phyloP scores from a whole-genome alignment of 148 eudicot species.

The Fagopyrum tataricum region DNA sequence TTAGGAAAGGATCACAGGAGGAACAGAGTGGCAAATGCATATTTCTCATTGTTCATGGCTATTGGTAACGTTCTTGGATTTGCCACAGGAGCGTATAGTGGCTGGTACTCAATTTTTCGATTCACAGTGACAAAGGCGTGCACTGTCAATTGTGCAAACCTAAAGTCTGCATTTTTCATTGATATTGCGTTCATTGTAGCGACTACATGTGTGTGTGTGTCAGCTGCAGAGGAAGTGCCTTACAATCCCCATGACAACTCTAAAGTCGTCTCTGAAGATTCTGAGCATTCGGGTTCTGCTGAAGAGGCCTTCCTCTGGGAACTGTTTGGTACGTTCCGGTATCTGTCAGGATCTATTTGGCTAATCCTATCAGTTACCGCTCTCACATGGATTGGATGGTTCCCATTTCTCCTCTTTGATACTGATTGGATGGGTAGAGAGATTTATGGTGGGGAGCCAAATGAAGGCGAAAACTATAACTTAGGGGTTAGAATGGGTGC shows the following conservation, averaged over 20 bases:
- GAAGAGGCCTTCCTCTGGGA: conserved; percentile 94
- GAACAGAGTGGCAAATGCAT: conserved; percentile 96
- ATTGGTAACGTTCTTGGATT: conserved; percentile 89
- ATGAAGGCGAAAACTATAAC: conserved; percentile 56
- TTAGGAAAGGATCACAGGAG: conserved; percentile 86
- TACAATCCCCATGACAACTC: conserved; percentile 21
- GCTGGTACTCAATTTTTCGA: conserved; percentile 67
- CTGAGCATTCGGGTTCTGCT: conserved; percentile 8
- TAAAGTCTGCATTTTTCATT: conserved; percentile 78
- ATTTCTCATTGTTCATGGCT: conserved; percentile 93
- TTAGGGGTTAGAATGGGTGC: conserved; percentile 92
- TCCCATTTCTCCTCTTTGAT: conserved; percentile 89
- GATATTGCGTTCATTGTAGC: conserved; percentile 50
- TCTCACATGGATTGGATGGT: conserved; percentile 97
- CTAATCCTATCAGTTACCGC: conserved; percentile 70
- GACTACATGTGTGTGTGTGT: conserved; percentile 13
- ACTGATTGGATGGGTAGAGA: conserved; percentile 99
- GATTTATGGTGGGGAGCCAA: conserved; percentile 86
- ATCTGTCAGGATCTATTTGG: conserved; percentile 78
- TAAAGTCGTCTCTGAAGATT: conserved; percentile 23
- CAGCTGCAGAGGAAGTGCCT: conserved; percentile 71
- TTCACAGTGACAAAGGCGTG: conserved; percentile 79
- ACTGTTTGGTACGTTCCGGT: conserved; percentile 73
- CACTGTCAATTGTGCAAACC: conserved; percentile 72
- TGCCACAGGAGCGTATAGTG: conserved; percentile 88